Conservation (phyloP, 2,329 filamentous ascomycete genomes). For the Pseudocercospora macadamiae region DNA sequence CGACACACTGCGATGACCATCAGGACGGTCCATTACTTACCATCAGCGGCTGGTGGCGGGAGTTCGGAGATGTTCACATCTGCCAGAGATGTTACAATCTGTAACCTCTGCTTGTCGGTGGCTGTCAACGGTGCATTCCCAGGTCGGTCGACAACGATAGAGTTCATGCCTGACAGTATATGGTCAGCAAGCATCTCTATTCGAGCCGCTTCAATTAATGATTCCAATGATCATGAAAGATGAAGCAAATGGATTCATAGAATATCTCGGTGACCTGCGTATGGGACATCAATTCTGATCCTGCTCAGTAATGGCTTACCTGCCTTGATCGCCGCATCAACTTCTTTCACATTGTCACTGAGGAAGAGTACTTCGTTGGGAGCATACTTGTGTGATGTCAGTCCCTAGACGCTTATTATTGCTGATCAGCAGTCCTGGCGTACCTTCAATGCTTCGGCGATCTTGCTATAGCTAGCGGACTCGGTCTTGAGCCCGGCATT, state of each 20-base stretch:
- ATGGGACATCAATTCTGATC: too few species aligned
- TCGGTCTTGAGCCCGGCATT: conserved; percentile 78
- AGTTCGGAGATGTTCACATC: conserved; percentile 24
- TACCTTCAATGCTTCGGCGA: conserved; percentile 53
- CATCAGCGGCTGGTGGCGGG: too few species aligned
- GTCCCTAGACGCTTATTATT: neutral
- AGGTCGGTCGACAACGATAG: conserved; percentile 58
- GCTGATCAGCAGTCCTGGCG: neutral
- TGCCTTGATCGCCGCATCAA: conserved; percentile 48
- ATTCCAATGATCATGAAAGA: too few species aligned
- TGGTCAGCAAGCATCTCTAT: neutral
- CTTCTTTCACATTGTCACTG: conserved; percentile 72
- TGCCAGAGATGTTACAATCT: conserved; percentile 31
- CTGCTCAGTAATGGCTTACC: too few species aligned
- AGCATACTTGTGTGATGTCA: conserved; percentile 42
- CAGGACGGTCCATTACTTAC: too few species aligned
- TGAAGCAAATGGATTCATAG: too few species aligned
- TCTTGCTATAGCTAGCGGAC: conserved; percentile 66
- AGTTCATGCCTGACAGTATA: conserved; percentile 40
- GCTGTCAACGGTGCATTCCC: conserved; percentile 68
- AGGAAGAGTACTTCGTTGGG: conserved; percentile 70
- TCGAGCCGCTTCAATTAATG: too few species aligned
- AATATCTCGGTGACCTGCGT: too few species aligned
- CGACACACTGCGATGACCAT: too few species aligned
- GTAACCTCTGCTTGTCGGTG: conserved; percentile 44